These are phyloP conservation scores for Skeletonema costatum DNA, from an alignment of 108 stramenopile species.

Conservation along the genomic window DNA sequence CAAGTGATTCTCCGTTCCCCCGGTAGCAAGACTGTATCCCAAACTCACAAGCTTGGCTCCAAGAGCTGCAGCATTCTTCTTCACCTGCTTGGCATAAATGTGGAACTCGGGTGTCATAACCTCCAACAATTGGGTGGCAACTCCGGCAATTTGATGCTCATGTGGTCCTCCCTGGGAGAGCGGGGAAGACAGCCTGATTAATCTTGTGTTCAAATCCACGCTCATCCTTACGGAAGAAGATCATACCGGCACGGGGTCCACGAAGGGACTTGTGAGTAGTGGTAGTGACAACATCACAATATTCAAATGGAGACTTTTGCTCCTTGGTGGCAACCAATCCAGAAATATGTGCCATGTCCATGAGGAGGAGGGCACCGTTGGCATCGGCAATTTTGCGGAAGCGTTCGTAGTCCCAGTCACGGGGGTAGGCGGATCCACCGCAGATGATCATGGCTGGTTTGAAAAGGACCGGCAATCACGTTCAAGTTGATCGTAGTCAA, in stretches of 20 bases:
- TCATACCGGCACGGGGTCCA: slow-evolving; percentile 99
- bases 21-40: slow-evolving; percentile 96
- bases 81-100: slow-evolving; percentile 91
- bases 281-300: slow-evolving; percentile 98
- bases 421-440: slow-evolving; percentile 99
- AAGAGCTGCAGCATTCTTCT: slow-evolving; percentile 93
- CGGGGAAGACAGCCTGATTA: slow-evolving; percentile 99
- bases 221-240: slow-evolving; percentile 99
- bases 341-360: slow-evolving; percentile 99
- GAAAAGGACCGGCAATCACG: slow-evolving; percentile 91
- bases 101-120: slow-evolving; percentile 96
- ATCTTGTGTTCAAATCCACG: slow-evolving; percentile 94
- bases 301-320: slow-evolving; percentile 92
- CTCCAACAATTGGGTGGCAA: slow-evolving; percentile 99
- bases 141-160: slow-evolving; percentile 98
- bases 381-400: slow-evolving; percentile 98
- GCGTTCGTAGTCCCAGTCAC: slow-evolving; percentile 98
- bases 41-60: slow-evolving; percentile 80
- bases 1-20: slow-evolving; percentile 99
- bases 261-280: slow-evolving; percentile 99
- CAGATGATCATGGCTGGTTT: slow-evolving; percentile 98
- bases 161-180: slow-evolving; percentile 99
- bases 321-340: slow-evolving; percentile 97
- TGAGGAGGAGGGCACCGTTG: slow-evolving; percentile 96
- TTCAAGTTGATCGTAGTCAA: slow-evolving; percentile 95